Evolutionary conservation across 371 early-diverging fungal genomes (phyloP), one percentile per base, ranked within the genome.

Genomic region (Mycotypha africana): DNA sequence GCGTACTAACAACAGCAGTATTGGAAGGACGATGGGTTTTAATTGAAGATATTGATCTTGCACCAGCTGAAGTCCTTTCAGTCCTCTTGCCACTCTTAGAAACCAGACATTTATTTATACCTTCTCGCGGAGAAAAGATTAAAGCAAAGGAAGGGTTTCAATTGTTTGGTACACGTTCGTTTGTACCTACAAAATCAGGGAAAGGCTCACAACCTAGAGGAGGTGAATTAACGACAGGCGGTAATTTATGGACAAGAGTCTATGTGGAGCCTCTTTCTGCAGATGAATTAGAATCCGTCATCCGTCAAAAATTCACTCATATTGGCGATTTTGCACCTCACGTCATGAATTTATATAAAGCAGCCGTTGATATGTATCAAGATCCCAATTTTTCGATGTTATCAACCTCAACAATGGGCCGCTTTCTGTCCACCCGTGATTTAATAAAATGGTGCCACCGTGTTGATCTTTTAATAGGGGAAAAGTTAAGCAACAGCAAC

Each of bases 21-120:
- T 52, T 75, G 39, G 85, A 91, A 44, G 99, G 99, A 28, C 70
- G 88, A 25, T 99, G 99, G 99, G 86, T 99, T 19, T 70, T 99
- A 47, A 85, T 99, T 51, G 99, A 99, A 73, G 99, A 99, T 73
- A 88, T 99, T 49, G 98, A 99, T 65, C 74, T 95, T 22, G 99
- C 99, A 3, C 92, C 97, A n/a, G 69, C 84, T 25, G 99, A 99
- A 55, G 99, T 99, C 14, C 72, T 98, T 32, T 92, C 97, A 15
- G 85, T 98, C 2, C 81, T 99, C 32, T 68, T 95, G 38, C 93
- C 99, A 3, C 74, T 99, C 21, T 78, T 99, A 14, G 98, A 99
- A 70, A 91, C 89, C 11, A 76, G 92, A 25, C 86, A 87, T 30
- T 77, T 99, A 24, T 96, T 91, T 66, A 89, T 99, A 40, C 86